Base-by-base conservation (phyloP, 2,329 filamentous ascomycete genomes). In the Xenosphaeropsis pyriputrescens region DNA sequence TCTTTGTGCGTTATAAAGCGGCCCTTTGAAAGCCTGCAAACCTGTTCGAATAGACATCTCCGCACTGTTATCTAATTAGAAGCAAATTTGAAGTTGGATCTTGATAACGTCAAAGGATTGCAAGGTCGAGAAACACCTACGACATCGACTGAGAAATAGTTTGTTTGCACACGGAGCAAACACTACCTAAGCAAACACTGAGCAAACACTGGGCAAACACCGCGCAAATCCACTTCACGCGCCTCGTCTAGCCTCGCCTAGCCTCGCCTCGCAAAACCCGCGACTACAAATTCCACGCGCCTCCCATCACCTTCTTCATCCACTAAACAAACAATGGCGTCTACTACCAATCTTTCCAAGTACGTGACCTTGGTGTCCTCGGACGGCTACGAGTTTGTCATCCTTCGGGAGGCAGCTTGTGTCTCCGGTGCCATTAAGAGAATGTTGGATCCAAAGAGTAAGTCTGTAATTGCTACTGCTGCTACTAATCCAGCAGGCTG, bases 361-460 rank as follows among this genome's bases (percentile, higher is more conserved):
- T 88, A 85, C 57, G 71, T 88, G 46, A 88, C 83, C 5, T 72
- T 89, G 37, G 68, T 86, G 32, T 85, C 81, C 1, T 70, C 66
- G 47, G 83, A 89, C 57, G 79, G 73, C 49, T 85, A 75, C 55
- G 80, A 85, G 61, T 88, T 84, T 54, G 73, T 83, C 45, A 68
- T 88, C 37, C 64, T 81, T 39, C 75, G 81, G 38, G 78, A 82
- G 36, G 77, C 80, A 2, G 75, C 80, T 42, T 65, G 73, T 50
- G 64, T 82, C 51, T 82, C 79, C 47, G 75, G 75, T 26, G 71
- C 77, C 41, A 79, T 89, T 60, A 80, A 75, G 60, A 70, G 75
- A 55, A 85, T 85, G 72, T 62, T 89, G 42, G 77, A 85, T 50
- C 72, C 76, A 13, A 67, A 69, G 48, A 79, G 78, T 79, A 57